Evolutionary conservation across 176 grass and related monocot genomes (phyloP).

Genomic region (Eragrostis curvula): DNA sequence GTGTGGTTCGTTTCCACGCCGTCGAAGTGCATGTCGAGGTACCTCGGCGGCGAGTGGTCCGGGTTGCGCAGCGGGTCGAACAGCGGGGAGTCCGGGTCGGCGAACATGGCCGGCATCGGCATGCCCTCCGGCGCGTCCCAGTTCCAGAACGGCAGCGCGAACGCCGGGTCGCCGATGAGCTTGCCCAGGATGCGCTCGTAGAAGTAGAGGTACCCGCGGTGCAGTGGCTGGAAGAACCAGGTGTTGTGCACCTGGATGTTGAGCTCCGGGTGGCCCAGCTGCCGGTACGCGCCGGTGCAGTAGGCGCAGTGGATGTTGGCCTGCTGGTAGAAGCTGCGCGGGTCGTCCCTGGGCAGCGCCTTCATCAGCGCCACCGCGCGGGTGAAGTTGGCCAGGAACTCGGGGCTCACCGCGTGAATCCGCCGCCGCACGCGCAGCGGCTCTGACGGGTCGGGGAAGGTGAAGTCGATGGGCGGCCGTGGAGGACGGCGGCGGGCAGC

Average conservation of each 20-base stretch:
- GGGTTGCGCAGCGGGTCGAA: constrained; percentile 46
- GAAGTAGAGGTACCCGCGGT: constrained; percentile 64
- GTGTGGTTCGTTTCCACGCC: constrained; percentile 7
- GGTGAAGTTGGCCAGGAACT: constrained; percentile 53
- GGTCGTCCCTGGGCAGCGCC: constrained; percentile 26
- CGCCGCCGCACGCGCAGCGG: constrained; percentile 29
- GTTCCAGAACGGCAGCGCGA: constrained; percentile 80
- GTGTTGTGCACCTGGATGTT: constrained; percentile 55
- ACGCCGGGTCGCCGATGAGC: constrained; percentile 60
- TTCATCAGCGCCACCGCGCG: constrained; percentile 63
- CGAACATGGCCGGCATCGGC: constrained; percentile 47
- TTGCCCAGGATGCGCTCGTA: constrained; percentile 63
- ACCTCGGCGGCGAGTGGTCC: constrained; percentile 14
- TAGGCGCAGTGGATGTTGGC: constrained; percentile 77
- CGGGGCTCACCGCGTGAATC: constrained; percentile 34
- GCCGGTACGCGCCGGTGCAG: constrained; percentile 61
- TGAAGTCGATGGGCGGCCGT: constrained; percentile 37
- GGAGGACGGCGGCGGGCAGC: constrained; percentile 47
- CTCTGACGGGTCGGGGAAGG: constrained; percentile 21
- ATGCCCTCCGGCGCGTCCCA: constrained; percentile 75
- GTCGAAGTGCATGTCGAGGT: constrained; percentile 47
- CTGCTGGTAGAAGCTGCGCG: constrained; percentile 69
- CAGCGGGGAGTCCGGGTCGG: constrained; percentile 29
- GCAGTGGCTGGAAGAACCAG: constrained; percentile 67
- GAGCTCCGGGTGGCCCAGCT: constrained; percentile 39